Evolutionary conservation across 306 rosid genomes (phyloP), one percentile per base, ranked within the genome.

Genomic region (Cucurbita pepo): DNA sequence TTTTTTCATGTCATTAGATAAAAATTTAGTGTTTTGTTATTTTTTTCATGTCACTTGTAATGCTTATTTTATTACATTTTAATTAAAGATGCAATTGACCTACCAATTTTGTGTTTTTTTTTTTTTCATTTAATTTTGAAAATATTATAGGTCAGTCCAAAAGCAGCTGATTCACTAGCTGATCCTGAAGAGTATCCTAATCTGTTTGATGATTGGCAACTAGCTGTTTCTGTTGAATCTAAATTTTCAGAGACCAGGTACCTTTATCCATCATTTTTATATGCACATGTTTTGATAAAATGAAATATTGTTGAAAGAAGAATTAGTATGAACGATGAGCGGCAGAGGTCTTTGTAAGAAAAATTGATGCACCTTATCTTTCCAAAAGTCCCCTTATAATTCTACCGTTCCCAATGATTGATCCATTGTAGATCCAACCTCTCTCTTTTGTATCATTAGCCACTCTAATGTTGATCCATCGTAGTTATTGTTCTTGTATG

Each of bases 171-270:
- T 69, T 88, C 97, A 66, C 87, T 94, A 84, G 99, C 99, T 37
- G 99, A 91, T 88, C 99, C 99, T 7, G 91, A 91, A 81, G 97
- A 94, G 84, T 94, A 94, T 85, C 90, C 97, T 69, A 94, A 94
- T 83, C 78, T 94, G 86, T 94, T 94, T 69, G 99, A 89, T 48
- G 97, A 94, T 84, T 94, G 99, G 99, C 96, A 91, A 83, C 79
- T 91, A 75, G 92, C 95, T 51, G 90, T 89, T 78, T 84, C 85
- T 73, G 92, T 91, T 71, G 99, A 94, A 79, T 91, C 97, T 56
- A 86, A 83, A 78, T 82, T 77, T 71, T 76, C 79, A 67, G 87
- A 87, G 80, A 80, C 84, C 67, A 87, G 99, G 99, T 89, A 65
- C 30, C 15, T 15, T 63, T 40, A 18, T 55, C 3, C 60, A 45